phyloP scores from a whole-genome alignment of 345 rosid species.

The Orychophragmus violaceus region DNA sequence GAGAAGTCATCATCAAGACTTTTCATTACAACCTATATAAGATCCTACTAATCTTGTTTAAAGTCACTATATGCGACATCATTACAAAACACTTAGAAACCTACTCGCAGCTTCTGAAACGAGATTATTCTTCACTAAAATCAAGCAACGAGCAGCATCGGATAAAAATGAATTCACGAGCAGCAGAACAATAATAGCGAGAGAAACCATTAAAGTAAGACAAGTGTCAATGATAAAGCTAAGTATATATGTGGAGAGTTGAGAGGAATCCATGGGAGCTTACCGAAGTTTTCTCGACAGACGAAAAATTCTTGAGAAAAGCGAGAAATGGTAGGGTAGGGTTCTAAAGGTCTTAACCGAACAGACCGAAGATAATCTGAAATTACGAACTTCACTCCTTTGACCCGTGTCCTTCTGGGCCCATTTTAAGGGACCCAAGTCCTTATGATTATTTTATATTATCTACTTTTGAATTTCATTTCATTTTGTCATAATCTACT shows the following conservation, averaged over 20 bases:
- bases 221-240: background rate
- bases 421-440: background rate
- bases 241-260: background rate
- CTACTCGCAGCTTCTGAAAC: background rate
- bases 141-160: background rate
- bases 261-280: background rate
- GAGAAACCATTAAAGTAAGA: background rate
- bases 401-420: conserved; percentile 12
- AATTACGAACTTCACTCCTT: background rate
- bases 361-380: too few species aligned
- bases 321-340: too few species aligned
- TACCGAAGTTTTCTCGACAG: conserved; percentile 4
- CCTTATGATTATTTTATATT: background rate
- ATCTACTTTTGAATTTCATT: background rate
- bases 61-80: background rate
- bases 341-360: too few species aligned
- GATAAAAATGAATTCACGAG: background rate
- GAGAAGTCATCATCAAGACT: background rate
- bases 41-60: background rate
- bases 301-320: too few species aligned
- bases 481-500: background rate
- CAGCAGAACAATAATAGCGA: background rate
- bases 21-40: background rate
- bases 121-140: background rate
- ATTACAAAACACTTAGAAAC: background rate